Percentiles rank a stretch among this genome's conserved stretches.
phyloP scores from a whole-genome alignment of 1,139 yeast species.

The Wickerhamiella infanticola region DNA sequence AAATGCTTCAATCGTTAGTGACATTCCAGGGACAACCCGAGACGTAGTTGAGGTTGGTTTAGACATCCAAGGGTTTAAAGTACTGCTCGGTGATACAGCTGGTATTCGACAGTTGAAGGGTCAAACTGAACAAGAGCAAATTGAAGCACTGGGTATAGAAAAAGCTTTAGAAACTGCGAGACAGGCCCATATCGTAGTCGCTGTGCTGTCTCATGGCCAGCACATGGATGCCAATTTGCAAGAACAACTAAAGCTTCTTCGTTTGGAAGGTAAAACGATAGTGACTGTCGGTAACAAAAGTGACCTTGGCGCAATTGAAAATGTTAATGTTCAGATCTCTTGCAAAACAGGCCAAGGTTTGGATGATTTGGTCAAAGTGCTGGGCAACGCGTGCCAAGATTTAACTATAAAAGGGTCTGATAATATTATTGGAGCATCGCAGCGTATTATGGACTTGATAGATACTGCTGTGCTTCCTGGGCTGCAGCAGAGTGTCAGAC shows the following conservation, averaged over 20 bases:
- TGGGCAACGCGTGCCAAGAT: constrained; percentile 33
- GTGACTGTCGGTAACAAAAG: constrained; percentile 20
- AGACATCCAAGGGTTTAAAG: constrained; percentile 72
- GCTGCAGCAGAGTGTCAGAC: constrained; percentile 37
- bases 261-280: constrained; percentile 8
- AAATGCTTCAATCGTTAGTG: constrained; percentile 85
- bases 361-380: constrained; percentile 26
- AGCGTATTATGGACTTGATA: constrained; percentile 59
- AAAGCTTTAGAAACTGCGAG: constrained; percentile 54
- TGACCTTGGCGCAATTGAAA: constrained; percentile 15
- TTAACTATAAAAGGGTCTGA: constrained; percentile 32
- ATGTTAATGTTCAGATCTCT: constrained; percentile 17
- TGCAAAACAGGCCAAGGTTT: constrained; percentile 49
- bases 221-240: constrained; percentile 11
- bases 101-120: constrained; percentile 42
- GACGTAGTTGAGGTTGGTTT: constrained; percentile 72
- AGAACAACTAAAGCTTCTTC: constrained; percentile 17
- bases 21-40: constrained; percentile 87
- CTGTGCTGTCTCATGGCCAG: constrained; percentile 19
- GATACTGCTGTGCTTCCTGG: constrained; percentile 61
- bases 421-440: constrained; percentile 49
- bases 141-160: constrained; percentile 72
- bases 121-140: constrained; percentile 28
- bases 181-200: constrained; percentile 41
- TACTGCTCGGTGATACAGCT: constrained; percentile 82